Evolutionary conservation across 1,139 yeast genomes (phyloP).

Genomic region (Wickerhamomyces sp.): DNA sequence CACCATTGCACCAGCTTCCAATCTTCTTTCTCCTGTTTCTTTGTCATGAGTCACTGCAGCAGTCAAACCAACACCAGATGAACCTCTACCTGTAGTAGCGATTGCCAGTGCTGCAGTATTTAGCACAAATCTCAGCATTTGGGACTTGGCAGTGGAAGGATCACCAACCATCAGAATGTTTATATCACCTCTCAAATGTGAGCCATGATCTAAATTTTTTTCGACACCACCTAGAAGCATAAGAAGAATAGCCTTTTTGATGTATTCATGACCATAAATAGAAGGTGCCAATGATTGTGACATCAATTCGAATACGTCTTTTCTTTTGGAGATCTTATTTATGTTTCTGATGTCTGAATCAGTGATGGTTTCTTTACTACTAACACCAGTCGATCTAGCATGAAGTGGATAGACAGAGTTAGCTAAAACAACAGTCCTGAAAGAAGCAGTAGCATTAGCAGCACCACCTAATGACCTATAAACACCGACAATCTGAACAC

Average conservation of each 20-base stretch:
- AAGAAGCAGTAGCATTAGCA: constrained; percentile 58
- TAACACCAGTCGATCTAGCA: constrained; percentile 83
- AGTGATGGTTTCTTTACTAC: constrained; percentile 69
- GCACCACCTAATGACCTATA: constrained; percentile 90
- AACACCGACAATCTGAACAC: constrained; percentile 92
- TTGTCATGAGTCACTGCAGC: constrained; percentile 97
- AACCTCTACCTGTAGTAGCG: constrained; percentile 98
- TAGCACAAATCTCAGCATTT: constrained; percentile 85
- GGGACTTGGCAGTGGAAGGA: constrained; percentile 98
- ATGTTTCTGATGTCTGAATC: constrained; percentile 86
- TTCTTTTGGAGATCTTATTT: constrained; percentile 66
- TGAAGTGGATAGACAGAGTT: constrained; percentile 87
- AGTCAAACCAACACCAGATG: constrained; percentile 98
- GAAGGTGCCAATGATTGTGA: constrained; percentile 92
- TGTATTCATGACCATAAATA: constrained; percentile 87
- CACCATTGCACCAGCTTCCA: constrained; percentile 99
- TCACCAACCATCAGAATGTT: constrained; percentile 97
- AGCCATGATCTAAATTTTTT: constrained; percentile 90
- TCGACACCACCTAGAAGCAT: constrained; percentile 95
- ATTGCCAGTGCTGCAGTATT: constrained; percentile 94
- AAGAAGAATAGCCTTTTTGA: constrained; percentile 85
- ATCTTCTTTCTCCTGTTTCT: constrained; percentile 93
- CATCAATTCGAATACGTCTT: constrained; percentile 70
- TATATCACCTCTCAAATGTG: constrained; percentile 97
- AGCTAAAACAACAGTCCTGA: constrained; percentile 77